These are phyloP conservation scores for Xanthoconium separans DNA, from an alignment of 1,284 basidiomycete species.

Conservation along the genomic window DNA sequence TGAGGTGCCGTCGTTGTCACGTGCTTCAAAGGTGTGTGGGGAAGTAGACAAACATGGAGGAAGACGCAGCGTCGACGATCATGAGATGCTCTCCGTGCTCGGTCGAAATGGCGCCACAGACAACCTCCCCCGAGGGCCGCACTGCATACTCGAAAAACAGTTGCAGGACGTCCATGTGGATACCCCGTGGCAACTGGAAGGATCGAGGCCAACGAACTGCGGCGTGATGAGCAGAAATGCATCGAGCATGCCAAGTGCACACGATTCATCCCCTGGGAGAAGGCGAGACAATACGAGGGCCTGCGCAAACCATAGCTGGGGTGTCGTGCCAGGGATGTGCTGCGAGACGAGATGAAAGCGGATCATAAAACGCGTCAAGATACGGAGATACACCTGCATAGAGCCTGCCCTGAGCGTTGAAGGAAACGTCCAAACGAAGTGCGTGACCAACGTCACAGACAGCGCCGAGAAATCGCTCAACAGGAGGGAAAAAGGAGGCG, in stretches of 20 bases:
- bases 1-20: neutral
- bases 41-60: conserved; percentile 40
- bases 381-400: conserved; percentile 43
- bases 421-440: conserved; percentile 47
- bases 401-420: conserved; percentile 6
- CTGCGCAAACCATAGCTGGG: conserved; percentile 65
- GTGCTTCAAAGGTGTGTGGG: neutral
- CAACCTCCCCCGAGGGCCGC: conserved; percentile 28
- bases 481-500: conserved; percentile 57
- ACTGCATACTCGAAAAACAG: conserved; percentile 60
- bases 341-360: conserved; percentile 58
- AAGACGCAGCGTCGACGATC: conserved; percentile 53
- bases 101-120: conserved; percentile 47
- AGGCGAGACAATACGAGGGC: conserved; percentile 53
- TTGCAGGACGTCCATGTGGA: conserved; percentile 38
- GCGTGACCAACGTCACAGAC: conserved; percentile 47
- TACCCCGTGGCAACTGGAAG: conserved; percentile 26
- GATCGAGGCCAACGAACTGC: conserved; percentile 12
- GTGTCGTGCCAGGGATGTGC: conserved; percentile 50
- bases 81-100: conserved; percentile 53
- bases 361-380: conserved; percentile 51
- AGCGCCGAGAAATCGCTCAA: conserved; percentile 52
- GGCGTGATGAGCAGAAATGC: conserved; percentile 21
- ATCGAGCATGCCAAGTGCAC: conserved; percentile 19
- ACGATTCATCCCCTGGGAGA: conserved; percentile 66